Evolutionary conservation across 2,329 filamentous ascomycete genomes (phyloP), one percentile per base, ranked within the genome.

Genomic region (Xylariaceae sp.): DNA sequence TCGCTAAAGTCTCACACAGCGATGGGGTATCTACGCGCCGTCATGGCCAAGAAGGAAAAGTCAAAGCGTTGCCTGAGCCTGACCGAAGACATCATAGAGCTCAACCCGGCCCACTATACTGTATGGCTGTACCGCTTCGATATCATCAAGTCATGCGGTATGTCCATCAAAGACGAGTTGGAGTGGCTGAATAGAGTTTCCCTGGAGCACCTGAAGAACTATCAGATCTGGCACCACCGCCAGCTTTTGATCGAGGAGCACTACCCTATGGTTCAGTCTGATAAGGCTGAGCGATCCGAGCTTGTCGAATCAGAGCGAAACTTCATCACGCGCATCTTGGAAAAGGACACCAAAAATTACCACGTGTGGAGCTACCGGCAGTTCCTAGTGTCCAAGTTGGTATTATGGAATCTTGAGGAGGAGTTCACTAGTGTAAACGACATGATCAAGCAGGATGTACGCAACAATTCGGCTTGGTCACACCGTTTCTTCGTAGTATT

Each of bases 21-120:
- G 43, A 94, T 96, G 74, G 86, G 89, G 42, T 99, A 97, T 72
- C 83, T 99, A 48, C 88, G 94, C 55, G 92, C 94, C 55, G 82
- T 96, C 61, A 99, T 99, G 93, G 88, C 89, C 13, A 78, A 77
- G 44, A 88, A 95, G 67, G 94, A 99, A 71, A 81, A 87, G 75
- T 91, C 88, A 19, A 80, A 86, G 18, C 82, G 94, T 44, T 88
- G 85, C 34, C 79, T 99, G 41, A 80, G 78, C 31, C 82, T 99
- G 56, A 99, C 94, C 5, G 87, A 91, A 67, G 85, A 93, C 71
- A 86, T 99, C 66, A 97, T 99, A 67, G 77, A 79, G 54, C 85
- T 97, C 81, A 99, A 99, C 71, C 89, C 94, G 14, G 92, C 94
- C 1, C 94, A 99, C 75, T 99, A 99, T 75, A 99, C 94, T 14